These are phyloP conservation scores for Stachybotrys chartarum DNA, from an alignment of 2,329 filamentous ascomycete species.

Conservation along the genomic window DNA sequence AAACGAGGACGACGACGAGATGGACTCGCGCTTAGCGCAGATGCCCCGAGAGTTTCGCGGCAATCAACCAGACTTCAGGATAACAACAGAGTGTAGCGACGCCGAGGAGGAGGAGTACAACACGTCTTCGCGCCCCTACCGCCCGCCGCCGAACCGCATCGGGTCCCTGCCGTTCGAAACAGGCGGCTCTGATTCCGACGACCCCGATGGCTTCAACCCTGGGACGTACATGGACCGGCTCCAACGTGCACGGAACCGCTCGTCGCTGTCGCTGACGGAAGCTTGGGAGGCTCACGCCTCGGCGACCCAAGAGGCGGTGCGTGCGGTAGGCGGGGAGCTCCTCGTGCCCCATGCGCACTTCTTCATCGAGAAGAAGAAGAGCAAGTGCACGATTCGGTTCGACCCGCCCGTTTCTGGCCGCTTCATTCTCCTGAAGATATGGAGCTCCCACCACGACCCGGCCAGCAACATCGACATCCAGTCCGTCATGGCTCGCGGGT, in stretches of 20 bases:
- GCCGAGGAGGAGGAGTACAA: constrained; percentile 41
- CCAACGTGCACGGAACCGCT: constrained; percentile 10
- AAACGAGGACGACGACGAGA: constrained; percentile 29
- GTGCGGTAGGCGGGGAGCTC: constrained; percentile 51
- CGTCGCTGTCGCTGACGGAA: constrained; percentile 19
- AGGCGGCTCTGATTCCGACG: constrained; percentile 29
- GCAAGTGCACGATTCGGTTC: constrained; percentile 80
- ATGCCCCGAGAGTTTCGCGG: constrained; percentile 49
- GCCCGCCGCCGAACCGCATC: constrained; percentile 43
- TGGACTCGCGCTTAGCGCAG: constrained; percentile 41
- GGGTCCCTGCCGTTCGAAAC: constrained; percentile 49
- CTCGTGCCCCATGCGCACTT: constrained; percentile 74
- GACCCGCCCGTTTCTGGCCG: constrained; percentile 74
- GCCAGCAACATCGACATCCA: constrained; percentile 79
- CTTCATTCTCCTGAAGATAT: constrained; percentile 84
- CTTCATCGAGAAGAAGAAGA: constrained; percentile 74
- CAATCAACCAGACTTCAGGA: constrained; percentile 40
- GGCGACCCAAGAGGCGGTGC: constrained; percentile 49
- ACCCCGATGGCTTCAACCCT: constrained; percentile 17
- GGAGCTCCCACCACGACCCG: constrained; percentile 65
- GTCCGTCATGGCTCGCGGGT: constrained; percentile 75
- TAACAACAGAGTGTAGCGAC: constrained; percentile 55
- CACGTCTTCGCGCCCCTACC: constrained; percentile 16
- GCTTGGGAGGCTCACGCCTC: constrained; percentile 40
- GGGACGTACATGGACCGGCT: constrained; percentile 17